A percentile compares a stretch with the other conserved stretches of the same genome.
Conservation (phyloP, 192 early-diverging fungal genomes). For the Linnemannia elongata region DNA sequence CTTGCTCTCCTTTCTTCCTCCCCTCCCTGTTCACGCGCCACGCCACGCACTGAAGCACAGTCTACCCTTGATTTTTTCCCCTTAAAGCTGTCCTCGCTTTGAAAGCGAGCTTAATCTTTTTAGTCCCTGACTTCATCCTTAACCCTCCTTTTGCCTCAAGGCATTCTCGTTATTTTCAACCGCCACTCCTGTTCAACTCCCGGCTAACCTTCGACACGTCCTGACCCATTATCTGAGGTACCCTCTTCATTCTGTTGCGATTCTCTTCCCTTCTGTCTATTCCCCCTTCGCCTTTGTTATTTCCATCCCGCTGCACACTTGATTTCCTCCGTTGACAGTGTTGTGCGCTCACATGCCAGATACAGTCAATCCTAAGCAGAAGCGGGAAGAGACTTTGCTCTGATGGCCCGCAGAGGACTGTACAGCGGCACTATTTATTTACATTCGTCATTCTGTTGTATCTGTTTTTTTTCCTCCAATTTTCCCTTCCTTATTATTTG, state of each 20-base stretch:
- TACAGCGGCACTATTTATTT: not conserved
- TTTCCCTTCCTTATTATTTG: constrained; percentile 5
- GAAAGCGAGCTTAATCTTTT: not conserved
- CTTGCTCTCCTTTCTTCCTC: not conserved
- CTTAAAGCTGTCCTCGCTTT: not conserved
- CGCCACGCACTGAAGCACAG: not conserved
- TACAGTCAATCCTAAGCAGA: not conserved
- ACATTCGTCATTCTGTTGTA: not conserved
- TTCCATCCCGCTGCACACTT: not conserved
- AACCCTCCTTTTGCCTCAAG: not conserved
- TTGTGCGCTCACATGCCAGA: constrained; percentile 7
- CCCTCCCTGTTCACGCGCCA: not conserved
- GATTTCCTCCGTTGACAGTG: constrained; percentile 4
- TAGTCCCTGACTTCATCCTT: not conserved
- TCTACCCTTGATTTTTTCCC: not conserved
- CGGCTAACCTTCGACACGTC: not conserved
- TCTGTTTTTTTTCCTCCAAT: not conserved
- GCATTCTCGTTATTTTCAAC: not conserved
- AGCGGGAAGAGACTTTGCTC: constrained; percentile 9
- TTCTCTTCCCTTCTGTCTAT: not conserved
- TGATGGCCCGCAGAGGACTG: not conserved
- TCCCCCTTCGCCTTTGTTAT: not conserved
- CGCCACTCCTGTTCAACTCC: not conserved
- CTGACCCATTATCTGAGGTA: not conserved
- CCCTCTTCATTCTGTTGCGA: not conserved